Percentiles rank a stretch among this genome's conserved stretches.
Evolutionary conservation across 73 alveolate genomes (phyloP).

Genomic region (Tetrahymena elliotti): DNA sequence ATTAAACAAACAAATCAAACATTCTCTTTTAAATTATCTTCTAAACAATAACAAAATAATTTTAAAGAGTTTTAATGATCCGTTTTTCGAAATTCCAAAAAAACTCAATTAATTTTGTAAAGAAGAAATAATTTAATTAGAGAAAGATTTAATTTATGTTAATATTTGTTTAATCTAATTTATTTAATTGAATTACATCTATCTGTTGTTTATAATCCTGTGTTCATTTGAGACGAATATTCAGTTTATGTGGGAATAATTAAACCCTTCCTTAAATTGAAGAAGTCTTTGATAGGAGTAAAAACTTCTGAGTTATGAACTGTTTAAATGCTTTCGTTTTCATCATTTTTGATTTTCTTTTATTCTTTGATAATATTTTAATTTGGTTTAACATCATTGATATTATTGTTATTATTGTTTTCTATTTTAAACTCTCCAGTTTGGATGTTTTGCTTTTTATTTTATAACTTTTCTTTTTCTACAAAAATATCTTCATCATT

Average conservation of each 20-base stretch:
- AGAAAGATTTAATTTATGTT: too few relatives aligned
- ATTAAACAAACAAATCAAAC: too few relatives aligned
- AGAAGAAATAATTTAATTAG: too few relatives aligned
- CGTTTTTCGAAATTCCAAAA: too few relatives aligned
- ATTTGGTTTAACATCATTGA: background rate
- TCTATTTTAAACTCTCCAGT: background rate
- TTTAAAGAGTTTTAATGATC: too few relatives aligned
- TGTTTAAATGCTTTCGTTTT: background rate
- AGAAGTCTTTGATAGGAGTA: background rate
- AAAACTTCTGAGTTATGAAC: background rate
- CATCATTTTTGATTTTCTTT: background rate
- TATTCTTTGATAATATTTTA: background rate
- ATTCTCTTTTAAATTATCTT: too few relatives aligned
- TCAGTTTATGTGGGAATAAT: background rate
- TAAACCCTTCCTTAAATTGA: background rate
- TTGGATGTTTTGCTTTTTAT: background rate
- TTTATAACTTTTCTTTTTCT: background rate
- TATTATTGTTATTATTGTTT: background rate
- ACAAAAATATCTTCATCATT: background rate
- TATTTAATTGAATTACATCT: background rate
- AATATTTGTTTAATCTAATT: too few relatives aligned
- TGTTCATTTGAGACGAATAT: background rate
- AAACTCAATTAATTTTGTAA: too few relatives aligned
- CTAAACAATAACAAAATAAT: background rate
- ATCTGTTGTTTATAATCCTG: background rate